A percentile compares a stretch with the other conserved stretches of the same genome.
Evolutionary conservation across 805 yeast genomes (phyloP).

Genomic region (Kluyveromyces dobzhanskii): DNA sequence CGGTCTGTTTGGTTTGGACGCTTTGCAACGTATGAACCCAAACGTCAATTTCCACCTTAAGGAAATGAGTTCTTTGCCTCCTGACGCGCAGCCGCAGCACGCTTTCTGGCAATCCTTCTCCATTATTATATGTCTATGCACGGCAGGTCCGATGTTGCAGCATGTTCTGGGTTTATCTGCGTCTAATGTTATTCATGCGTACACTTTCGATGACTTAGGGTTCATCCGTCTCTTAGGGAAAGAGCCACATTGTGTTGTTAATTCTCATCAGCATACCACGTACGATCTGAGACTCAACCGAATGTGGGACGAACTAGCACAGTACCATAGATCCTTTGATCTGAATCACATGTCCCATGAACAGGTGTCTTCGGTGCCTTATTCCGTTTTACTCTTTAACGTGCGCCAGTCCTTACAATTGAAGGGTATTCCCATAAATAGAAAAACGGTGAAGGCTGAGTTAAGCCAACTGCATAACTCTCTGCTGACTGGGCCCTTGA

Average conservation of each 20-base stretch:
- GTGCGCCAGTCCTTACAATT: slow-evolving; percentile 37
- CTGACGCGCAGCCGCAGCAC: too few relatives aligned
- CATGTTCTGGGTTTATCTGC: slow-evolving; percentile 28
- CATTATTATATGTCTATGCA: slow-evolving; percentile 36
- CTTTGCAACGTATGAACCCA: background rate
- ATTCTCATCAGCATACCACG: slow-evolving; percentile 57
- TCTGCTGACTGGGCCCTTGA: slow-evolving; percentile 3
- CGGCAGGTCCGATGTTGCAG: slow-evolving; percentile 22
- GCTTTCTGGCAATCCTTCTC: slow-evolving; percentile 41
- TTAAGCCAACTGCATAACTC: slow-evolving; percentile 32
- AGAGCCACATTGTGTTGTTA: slow-evolving; percentile 57
- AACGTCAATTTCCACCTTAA: background rate
- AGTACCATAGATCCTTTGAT: slow-evolving; percentile 43
- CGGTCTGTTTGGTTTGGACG: slow-evolving; percentile 4
- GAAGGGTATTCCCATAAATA: slow-evolving; percentile 20
- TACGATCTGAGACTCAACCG: slow-evolving; percentile 58
- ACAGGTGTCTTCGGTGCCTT: slow-evolving; percentile 61
- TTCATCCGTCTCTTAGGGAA: slow-evolving; percentile 40
- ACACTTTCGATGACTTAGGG: slow-evolving; percentile 60
- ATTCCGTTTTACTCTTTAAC: slow-evolving; percentile 49
- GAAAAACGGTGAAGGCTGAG: slow-evolving; percentile 31
- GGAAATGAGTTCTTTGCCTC: too few relatives aligned
- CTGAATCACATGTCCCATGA: slow-evolving; percentile 34
- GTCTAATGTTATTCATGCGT: slow-evolving; percentile 43
- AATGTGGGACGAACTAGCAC: slow-evolving; percentile 65